Evolutionary conservation across 208 protist species (phyloP), one percentile per base, ranked within the genome.

Genomic region (Trypanosoma boissoni): DNA sequence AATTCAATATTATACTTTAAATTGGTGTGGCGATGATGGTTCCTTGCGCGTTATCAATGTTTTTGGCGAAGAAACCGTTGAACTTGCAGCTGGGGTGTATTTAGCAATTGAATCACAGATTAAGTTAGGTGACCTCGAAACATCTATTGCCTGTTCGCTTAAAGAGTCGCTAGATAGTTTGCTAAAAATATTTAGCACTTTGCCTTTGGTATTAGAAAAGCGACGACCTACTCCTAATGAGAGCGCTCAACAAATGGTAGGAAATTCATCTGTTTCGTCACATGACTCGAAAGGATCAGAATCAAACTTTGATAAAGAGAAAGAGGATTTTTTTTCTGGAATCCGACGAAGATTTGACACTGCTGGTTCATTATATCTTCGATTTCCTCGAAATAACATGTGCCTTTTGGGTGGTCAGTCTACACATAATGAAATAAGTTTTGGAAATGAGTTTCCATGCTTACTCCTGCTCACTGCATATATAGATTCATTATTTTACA

Each of bases 401-500:
- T 37, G 49, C 9, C 39, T 79, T 36, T 66, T 68, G 39, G 73
- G 79, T 28, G 57, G 58, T 21, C 50, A 77, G 44, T 20, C 74
- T 37, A 52, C 53, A 32, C 20, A 48, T 23, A 23, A 73, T 26
- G 45, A 73, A 49, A 56, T 43, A 20, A 72, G 60, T 59, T 61
- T 76, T 18, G 68, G 70, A 21, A 70, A 91, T 51, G 88, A 94
- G 62, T 72, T 90, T 69, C 88, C 88, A 28, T 56, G 57, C 26
- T 48, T 94, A 20, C 28, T 89, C 9, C 28, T 41, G 4, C 6
- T 81, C n/a, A 78, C 80, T 20, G 64, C 51, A 12, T 66, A 75
- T 43, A n/a, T 84, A 32, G 84, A 94, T 66, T 44, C 50, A 9
- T 4, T 77, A 6, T 56, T 91, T 57, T 58, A 58, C 3, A 76